Conservation (phyloP, 176 grass and related monocot species). For the Chrysopogon serrulatus region DNA sequence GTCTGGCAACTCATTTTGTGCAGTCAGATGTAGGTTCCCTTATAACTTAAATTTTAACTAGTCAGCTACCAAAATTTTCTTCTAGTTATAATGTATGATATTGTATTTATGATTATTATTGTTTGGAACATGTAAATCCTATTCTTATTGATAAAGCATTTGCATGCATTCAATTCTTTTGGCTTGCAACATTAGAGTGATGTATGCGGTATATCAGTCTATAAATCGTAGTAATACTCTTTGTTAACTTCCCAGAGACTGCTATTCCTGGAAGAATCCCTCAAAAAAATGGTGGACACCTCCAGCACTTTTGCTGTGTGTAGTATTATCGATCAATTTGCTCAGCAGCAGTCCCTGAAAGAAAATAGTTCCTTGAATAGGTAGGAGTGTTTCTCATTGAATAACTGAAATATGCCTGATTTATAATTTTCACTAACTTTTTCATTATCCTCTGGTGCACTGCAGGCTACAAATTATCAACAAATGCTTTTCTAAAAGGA, state of each 20-base stretch:
- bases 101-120: background rate
- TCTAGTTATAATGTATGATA: background rate
- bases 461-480: constrained; percentile 72
- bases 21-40: constrained; percentile 51
- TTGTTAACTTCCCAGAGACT: constrained; percentile 58
- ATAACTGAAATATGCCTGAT: background rate
- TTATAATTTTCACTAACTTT: background rate
- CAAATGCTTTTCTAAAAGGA: constrained; percentile 83
- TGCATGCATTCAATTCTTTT: constrained; percentile 10
- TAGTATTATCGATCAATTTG: constrained; percentile 68
- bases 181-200: background rate
- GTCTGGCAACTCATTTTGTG: constrained; percentile 92
- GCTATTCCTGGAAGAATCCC: constrained; percentile 59
- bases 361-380: constrained; percentile 53
- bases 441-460: background rate
- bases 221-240: background rate
- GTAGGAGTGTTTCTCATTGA: constrained; percentile 17
- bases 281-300: constrained; percentile 46
- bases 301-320: constrained; percentile 57
- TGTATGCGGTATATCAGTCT: background rate
- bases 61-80: background rate
- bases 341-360: constrained; percentile 59
- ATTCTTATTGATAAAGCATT: background rate
- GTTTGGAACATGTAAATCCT: background rate
- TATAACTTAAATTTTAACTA: constrained; percentile 7